Base-by-base conservation (phyloP, 2,329 filamentous ascomycete genomes). In the Fusarium sp. region DNA sequence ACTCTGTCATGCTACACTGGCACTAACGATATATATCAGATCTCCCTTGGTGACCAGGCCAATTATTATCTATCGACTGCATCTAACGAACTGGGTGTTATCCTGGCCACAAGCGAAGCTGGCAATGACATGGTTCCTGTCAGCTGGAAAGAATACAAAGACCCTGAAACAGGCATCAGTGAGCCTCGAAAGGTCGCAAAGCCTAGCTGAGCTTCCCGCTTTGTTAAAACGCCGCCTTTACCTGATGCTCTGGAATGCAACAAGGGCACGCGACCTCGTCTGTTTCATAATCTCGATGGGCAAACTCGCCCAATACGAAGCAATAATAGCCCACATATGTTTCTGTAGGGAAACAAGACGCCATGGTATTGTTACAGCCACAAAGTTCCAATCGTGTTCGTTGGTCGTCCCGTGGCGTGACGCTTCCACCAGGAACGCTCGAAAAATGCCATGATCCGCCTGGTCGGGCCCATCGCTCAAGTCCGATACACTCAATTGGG, bases 11-110 rank as follows among this genome's bases (percentile, higher is more conserved):
- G 23, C 16, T 14, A 44, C n/a, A 25, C 14, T 25, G 14, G 10
- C 18, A 13, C 25, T 41, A 51, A 61, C 50, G 61, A 44, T 60
- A 66, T 19, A 14, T 60, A 31, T 16, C 51, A 91, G 90, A 96
- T 97, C 62, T 96, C 92, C 10, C 82, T 98, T 16, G 96, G 96
- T 39, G 96, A 99, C 78, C 94, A 98, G 82, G 90, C 92, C 52
- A 97, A 93, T 75, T 99, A 98, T 79, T 99, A 98, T 79, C 86
- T 97, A n/a, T 92, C 91, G 26, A 99, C 96, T 2, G 93, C 94
- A 28, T 89, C 89, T 72, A 98, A 99, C 80, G 92, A 97, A 78
- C 85, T 97, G 42, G 96, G 96, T 4, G 95, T 98, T 62, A 92
- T 99, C 41, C 93, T 98, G 89, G 96, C 95, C 12, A 91, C 88